A percentile compares a stretch with the other conserved stretches of the same genome.
Conservation (phyloP, 2,329 filamentous ascomycete genomes). For the Juglanconis juglandina region DNA sequence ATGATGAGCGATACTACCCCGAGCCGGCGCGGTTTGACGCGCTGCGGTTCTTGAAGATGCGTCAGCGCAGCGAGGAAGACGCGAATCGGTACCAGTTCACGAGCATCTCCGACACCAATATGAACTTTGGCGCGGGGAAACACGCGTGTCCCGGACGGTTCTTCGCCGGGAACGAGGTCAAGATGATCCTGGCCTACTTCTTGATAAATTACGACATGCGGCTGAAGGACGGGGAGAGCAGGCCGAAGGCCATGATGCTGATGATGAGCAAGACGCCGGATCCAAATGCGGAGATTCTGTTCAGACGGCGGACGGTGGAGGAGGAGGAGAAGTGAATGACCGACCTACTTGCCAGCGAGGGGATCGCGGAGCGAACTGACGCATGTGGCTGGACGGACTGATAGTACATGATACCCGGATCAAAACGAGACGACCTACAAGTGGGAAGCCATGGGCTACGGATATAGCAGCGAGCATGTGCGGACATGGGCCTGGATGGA, state of each 20-base stretch:
- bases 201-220: conserved; percentile 35
- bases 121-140: conserved; percentile 46
- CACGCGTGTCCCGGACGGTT: conserved; percentile 48
- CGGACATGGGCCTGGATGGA: background rate
- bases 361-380: background rate
- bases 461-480: background rate
- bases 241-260: conserved; percentile 36
- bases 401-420: conserved; percentile 3
- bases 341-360: background rate
- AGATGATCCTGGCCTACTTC: background rate
- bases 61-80: conserved; percentile 34
- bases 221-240: conserved; percentile 34
- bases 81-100: conserved; percentile 42
- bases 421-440: background rate
- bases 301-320: conserved; percentile 31
- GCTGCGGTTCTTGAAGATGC: conserved; percentile 46
- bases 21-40: conserved; percentile 44
- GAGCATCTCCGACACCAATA: conserved; percentile 37
- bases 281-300: conserved; percentile 39
- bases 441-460: background rate
- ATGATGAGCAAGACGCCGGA: conserved; percentile 39
- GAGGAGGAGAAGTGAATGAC: background rate
- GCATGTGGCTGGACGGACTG: background rate
- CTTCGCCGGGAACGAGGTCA: conserved; percentile 39
- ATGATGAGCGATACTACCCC: conserved; percentile 38